Evolutionary conservation across 148 eudicot species (phyloP).

Genomic region (Rhododendron mucronatum): DNA sequence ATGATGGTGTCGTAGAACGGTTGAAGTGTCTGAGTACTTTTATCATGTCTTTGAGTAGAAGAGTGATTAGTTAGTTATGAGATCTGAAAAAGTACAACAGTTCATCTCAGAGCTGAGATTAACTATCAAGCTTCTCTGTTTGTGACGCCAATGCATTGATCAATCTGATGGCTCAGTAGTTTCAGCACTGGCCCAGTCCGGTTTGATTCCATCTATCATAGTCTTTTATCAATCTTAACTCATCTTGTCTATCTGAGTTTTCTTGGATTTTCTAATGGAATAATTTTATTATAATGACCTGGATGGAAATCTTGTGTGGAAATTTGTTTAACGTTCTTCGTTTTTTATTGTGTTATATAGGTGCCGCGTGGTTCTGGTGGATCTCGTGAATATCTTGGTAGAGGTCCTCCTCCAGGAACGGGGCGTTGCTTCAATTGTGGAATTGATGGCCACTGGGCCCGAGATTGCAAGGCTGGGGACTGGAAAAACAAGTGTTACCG

Average conservation of each 20-base stretch:
- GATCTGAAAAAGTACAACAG: neutral
- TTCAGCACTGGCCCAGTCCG: neutral
- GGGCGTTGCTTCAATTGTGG: conserved; percentile 97
- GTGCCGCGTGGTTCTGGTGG: conserved; percentile 65
- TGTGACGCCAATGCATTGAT: neutral
- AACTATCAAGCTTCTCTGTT: neutral
- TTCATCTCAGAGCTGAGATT: neutral
- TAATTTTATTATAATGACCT: neutral
- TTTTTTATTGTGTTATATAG: conserved; percentile 19
- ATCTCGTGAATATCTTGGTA: conserved; percentile 56
- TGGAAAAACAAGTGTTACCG: conserved; percentile 86
- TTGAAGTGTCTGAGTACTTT: neutral
- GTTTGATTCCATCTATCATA: neutral
- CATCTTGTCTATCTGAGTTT: neutral
- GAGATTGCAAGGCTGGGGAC: conserved; percentile 92
- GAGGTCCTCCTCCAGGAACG: conserved; percentile 90
- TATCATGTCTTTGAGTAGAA: neutral
- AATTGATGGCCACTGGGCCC: conserved; percentile 95
- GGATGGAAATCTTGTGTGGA: neutral
- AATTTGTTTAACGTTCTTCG: neutral
- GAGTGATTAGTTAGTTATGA: neutral
- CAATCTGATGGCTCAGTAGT: neutral
- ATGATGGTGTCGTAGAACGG: neutral
- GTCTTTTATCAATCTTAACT: neutral
- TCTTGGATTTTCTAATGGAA: neutral